These are phyloP conservation scores for Dimargaris cristalligena DNA, from an alignment of 192 early-diverging fungal species.

Conservation along the genomic window DNA sequence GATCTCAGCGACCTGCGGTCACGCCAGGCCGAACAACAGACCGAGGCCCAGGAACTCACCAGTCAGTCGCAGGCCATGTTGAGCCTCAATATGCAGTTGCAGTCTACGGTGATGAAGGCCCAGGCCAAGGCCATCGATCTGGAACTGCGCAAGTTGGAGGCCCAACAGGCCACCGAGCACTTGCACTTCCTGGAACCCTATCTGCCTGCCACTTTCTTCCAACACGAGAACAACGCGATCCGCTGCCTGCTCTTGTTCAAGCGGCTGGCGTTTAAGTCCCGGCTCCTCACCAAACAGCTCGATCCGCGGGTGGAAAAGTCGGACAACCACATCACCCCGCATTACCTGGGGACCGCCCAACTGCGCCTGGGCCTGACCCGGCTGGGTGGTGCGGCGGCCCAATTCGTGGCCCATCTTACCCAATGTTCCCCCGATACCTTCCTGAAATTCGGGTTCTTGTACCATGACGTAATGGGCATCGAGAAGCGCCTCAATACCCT, in stretches of 20 bases:
- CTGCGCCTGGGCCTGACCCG: conserved; percentile 18
- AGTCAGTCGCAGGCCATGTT: conserved; percentile 69
- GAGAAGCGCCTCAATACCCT: conserved; percentile 62
- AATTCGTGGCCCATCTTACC: conserved; percentile 49
- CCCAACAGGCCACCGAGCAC: conserved; percentile 62
- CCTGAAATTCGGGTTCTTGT: conserved; percentile 47
- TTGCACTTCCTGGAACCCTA: conserved; percentile 42
- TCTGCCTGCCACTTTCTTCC: conserved; percentile 70
- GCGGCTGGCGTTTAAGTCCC: conserved; percentile 68
- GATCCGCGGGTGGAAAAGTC: conserved; percentile 45
- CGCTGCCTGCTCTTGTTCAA: conserved; percentile 55
- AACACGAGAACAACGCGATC: conserved; percentile 61
- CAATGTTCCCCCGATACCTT: conserved; percentile 53
- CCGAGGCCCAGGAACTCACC: conserved; percentile 33
- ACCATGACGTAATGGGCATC: conserved; percentile 58
- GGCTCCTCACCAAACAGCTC: conserved; percentile 53
- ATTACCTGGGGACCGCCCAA: conserved; percentile 30
- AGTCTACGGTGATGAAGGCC: conserved; percentile 60
- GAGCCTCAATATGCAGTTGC: conserved; percentile 60
- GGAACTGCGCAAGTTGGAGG: conserved; percentile 75
- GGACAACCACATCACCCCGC: conserved; percentile 27
- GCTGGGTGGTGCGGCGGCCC: conserved; percentile 47
- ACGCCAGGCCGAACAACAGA: conserved; percentile 39
- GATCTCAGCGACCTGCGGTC: conserved; percentile 58
- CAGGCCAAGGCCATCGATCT: conserved; percentile 83